Conservation (phyloP, 1,139 yeast species). For the Scheffersomyces cryptocercus region DNA sequence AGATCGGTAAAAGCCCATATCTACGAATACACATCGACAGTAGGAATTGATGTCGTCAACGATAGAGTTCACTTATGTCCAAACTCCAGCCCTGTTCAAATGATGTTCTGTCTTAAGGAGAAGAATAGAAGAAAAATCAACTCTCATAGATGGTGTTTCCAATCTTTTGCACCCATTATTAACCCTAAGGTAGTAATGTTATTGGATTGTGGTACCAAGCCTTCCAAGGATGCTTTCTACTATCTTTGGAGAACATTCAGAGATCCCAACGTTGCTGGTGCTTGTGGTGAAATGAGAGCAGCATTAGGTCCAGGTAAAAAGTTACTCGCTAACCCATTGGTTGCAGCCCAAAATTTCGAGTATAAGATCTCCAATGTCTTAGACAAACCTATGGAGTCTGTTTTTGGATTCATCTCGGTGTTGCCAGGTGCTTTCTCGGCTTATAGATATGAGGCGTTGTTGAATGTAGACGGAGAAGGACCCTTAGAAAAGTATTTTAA, state of each 20-base stretch:
- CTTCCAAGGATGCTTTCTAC: constrained; percentile 70
- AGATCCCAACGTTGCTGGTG: constrained; percentile 79
- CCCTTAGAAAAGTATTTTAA: constrained; percentile 79
- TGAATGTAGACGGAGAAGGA: constrained; percentile 64
- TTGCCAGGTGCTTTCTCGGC: constrained; percentile 90
- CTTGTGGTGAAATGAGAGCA: constrained; percentile 83
- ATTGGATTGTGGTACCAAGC: constrained; percentile 80
- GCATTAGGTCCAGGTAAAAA: constrained; percentile 59
- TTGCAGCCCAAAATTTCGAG: constrained; percentile 84
- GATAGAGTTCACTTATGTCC: constrained; percentile 56
- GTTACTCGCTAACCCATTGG: constrained; percentile 67
- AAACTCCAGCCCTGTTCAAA: constrained; percentile 68
- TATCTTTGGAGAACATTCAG: constrained; percentile 76
- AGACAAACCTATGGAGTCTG: constrained; percentile 83
- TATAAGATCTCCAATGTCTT: constrained; percentile 79
- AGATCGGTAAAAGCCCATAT: constrained; percentile 69
- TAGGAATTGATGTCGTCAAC: constrained; percentile 67
- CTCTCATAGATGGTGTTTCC: constrained; percentile 85
- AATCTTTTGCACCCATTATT: constrained; percentile 71
- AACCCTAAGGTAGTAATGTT: constrained; percentile 71
- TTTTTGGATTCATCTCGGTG: constrained; percentile 79
- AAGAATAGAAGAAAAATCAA: constrained; percentile 74
- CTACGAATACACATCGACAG: constrained; percentile 78
- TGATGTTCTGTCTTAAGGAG: constrained; percentile 77
- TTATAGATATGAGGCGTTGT: constrained; percentile 69